Conservation (phyloP, 805 yeast species). For the Wickerhamiella parazyma region DNA sequence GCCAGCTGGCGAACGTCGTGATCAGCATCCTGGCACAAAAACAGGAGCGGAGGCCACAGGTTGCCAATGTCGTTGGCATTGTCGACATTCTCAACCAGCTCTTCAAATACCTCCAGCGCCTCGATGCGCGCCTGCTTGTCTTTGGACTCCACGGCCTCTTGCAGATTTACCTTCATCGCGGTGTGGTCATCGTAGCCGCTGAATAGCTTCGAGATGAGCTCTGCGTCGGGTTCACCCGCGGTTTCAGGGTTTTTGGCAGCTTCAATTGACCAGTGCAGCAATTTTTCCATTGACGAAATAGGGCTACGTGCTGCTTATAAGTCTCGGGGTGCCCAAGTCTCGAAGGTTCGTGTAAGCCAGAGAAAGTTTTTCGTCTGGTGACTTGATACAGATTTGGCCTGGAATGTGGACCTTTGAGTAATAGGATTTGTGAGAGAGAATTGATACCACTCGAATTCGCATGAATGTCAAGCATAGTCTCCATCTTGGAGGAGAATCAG, state of each 20-base stretch:
- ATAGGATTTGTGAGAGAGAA: too few species aligned
- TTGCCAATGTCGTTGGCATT: constrained; percentile 88
- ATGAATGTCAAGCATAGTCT: too few species aligned
- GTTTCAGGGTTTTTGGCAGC: constrained; percentile 48
- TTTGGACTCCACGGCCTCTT: constrained; percentile 42
- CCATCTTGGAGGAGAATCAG: too few species aligned
- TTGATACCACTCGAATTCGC: too few species aligned
- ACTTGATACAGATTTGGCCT: too few species aligned
- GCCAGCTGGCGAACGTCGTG: constrained; percentile 41
- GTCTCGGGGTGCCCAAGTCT: background rate
- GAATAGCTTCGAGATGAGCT: constrained; percentile 62
- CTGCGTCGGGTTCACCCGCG: constrained; percentile 55
- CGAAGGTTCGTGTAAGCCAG: background rate
- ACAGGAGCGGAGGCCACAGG: constrained; percentile 66
- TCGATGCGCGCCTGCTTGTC: constrained; percentile 49
- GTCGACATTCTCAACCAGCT: constrained; percentile 84
- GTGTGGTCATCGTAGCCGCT: constrained; percentile 70
- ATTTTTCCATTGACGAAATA: constrained; percentile 85
- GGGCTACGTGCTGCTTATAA: too few species aligned
- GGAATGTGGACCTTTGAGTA: too few species aligned
- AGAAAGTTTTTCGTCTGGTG: background rate
- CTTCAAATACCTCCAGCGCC: constrained; percentile 84
- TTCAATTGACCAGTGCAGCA: constrained; percentile 84
- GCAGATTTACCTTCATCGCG: constrained; percentile 66
- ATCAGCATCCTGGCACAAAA: constrained; percentile 34